phyloP scores from a whole-genome alignment of 257 asterid genomes.

The Solanum verrucosum region DNA sequence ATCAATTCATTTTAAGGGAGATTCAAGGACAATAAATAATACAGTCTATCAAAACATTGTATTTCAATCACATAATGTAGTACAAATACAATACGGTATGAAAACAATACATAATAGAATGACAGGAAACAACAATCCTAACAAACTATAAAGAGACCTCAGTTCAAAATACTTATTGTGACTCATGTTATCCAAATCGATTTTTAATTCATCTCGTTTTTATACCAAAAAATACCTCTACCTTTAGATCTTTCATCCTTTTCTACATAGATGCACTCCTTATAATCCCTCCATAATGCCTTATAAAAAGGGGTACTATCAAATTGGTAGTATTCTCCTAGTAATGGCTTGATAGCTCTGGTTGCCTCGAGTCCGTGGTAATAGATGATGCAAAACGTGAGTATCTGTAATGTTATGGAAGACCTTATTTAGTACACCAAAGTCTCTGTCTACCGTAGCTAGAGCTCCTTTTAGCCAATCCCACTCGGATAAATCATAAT shows the following conservation, averaged over 20 bases:
- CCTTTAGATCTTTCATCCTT: not conserved
- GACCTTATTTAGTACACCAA: not conserved
- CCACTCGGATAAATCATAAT: fast-evolving
- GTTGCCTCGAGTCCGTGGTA: not conserved
- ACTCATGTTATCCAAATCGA: not conserved
- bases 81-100: too few species aligned
- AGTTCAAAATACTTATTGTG: not conserved
- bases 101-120: too few species aligned
- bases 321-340: not conserved
- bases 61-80: too few species aligned
- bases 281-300: not conserved
- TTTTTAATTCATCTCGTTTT: not conserved
- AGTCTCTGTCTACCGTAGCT: not conserved
- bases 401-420: not conserved
- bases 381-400: not conserved
- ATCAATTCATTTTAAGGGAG: too few species aligned
- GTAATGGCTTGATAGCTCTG: not conserved
- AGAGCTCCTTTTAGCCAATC: not conserved
- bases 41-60: too few species aligned
- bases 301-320: not conserved
- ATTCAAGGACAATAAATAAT: too few species aligned
- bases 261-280: not conserved
- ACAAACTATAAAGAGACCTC: not conserved
- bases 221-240: not conserved
- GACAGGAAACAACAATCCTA: not conserved